These are phyloP conservation scores for Kodamaea neixiangensis DNA, from an alignment of 805 yeast genomes.

Conservation along the genomic window DNA sequence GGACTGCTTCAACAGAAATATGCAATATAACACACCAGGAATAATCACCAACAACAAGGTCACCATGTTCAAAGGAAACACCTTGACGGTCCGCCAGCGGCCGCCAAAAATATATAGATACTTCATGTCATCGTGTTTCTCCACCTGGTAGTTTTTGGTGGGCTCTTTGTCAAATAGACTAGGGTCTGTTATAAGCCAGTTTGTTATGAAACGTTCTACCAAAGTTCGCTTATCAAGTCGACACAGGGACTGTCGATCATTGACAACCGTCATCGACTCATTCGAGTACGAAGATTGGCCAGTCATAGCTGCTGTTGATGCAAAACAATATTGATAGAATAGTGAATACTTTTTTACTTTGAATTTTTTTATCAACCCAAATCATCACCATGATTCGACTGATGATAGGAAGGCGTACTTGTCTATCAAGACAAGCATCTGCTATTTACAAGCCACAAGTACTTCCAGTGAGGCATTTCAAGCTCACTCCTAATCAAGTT, in stretches of 20 bases:
- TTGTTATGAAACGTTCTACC: constrained; percentile 17
- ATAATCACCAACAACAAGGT: constrained; percentile 36
- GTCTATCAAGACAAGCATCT: neutral
- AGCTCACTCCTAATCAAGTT: constrained; percentile 20
- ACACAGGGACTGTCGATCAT: constrained; percentile 3
- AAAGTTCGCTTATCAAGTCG: constrained; percentile 3
- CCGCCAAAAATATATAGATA: constrained; percentile 67
- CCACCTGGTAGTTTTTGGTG: constrained; percentile 45
- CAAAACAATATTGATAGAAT: neutral
- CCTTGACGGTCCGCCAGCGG: constrained; percentile 48
- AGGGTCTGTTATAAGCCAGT: constrained; percentile 30
- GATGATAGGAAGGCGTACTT: neutral
- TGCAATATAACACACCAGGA: constrained; percentile 56
- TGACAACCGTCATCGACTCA: constrained; percentile 1
- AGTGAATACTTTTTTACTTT: no score
- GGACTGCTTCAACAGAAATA: constrained; percentile 16
- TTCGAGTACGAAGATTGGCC: neutral
- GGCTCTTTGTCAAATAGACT: constrained; percentile 9
- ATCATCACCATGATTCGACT: neutral
- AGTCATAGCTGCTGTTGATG: neutral
- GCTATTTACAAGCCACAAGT: neutral
- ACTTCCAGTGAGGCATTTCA: neutral
- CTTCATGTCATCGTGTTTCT: constrained; percentile 30
- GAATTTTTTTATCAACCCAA: neutral
- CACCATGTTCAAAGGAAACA: constrained; percentile 40